Conservation (phyloP, 2,329 filamentous ascomycete genomes). For the Claviceps africana region DNA sequence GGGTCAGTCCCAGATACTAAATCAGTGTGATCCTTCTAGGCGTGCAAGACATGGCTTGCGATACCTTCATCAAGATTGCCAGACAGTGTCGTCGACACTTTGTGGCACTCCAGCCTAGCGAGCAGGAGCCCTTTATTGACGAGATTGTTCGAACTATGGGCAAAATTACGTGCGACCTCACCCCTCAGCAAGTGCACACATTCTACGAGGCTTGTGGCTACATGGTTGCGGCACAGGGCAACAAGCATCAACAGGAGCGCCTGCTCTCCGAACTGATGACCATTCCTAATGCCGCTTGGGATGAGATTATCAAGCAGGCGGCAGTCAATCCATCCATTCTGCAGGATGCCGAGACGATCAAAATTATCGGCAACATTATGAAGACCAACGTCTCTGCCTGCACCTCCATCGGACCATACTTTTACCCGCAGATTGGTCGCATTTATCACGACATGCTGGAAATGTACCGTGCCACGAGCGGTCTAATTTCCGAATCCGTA, state of each 20-base stretch:
- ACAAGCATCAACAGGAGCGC: slow-evolving; percentile 85
- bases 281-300: slow-evolving; percentile 88
- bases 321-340: slow-evolving; percentile 74
- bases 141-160: slow-evolving; percentile 93
- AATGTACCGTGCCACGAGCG: slow-evolving; percentile 97
- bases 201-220: slow-evolving; percentile 99
- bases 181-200: slow-evolving; percentile 93
- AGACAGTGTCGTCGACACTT: slow-evolving; percentile 97
- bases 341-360: slow-evolving; percentile 89
- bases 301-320: slow-evolving; percentile 80
- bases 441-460: slow-evolving; percentile 98
- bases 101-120: slow-evolving; percentile 85
- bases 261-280: slow-evolving; percentile 86
- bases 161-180: slow-evolving; percentile 89
- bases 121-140: slow-evolving; percentile 93
- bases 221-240: slow-evolving; percentile 96
- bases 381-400: slow-evolving; percentile 99
- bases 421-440: slow-evolving; percentile 92
- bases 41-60: slow-evolving; percentile 99
- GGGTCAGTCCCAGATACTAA: background rate
- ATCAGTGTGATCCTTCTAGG: slow-evolving; percentile 28
- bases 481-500: slow-evolving; percentile 87
- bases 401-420: slow-evolving; percentile 89
- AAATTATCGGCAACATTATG: slow-evolving; percentile 99
- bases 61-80: slow-evolving; percentile 99